These are phyloP conservation scores for Quercus wislizeni DNA, from an alignment of 306 rosid species.

Conservation along the genomic window DNA sequence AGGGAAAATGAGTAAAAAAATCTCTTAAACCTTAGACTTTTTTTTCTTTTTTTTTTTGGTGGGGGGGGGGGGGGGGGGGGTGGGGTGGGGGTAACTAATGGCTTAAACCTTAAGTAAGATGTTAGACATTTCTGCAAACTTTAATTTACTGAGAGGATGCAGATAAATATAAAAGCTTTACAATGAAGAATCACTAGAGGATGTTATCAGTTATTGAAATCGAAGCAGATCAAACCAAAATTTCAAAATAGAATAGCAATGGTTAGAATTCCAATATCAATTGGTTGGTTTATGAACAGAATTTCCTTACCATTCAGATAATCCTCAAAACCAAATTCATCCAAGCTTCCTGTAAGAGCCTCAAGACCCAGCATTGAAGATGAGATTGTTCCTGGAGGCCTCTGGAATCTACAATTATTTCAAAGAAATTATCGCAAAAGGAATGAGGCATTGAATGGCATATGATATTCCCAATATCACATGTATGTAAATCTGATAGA, in stretches of 20 bases:
- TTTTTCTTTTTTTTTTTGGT: too few relatives aligned
- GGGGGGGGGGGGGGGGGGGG: too few relatives aligned
- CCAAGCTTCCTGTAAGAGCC: conserved; percentile 64
- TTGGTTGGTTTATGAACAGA: neutral
- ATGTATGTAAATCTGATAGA: neutral
- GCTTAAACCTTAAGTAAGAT: too few relatives aligned
- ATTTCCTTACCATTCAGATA: conserved; percentile 65
- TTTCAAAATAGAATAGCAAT: neutral
- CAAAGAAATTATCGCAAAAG: neutral
- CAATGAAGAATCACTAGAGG: neutral
- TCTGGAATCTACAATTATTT: conserved; percentile 56
- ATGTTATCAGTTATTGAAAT: neutral
- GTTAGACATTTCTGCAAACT: neutral
- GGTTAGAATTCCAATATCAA: neutral
- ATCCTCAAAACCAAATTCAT: conserved; percentile 73
- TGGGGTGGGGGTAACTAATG: too few relatives aligned
- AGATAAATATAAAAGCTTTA: neutral
- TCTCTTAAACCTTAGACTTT: neutral
- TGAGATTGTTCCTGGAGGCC: conserved; percentile 73
- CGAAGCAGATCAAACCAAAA: neutral
- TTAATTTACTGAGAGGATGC: neutral
- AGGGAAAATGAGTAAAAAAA: neutral
- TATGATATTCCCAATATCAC: neutral
- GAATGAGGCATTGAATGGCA: neutral
- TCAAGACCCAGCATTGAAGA: conserved; percentile 77